These are phyloP conservation scores for Cynara cardunculus DNA, from an alignment of 129 eudicot species.

Conservation along the genomic window DNA sequence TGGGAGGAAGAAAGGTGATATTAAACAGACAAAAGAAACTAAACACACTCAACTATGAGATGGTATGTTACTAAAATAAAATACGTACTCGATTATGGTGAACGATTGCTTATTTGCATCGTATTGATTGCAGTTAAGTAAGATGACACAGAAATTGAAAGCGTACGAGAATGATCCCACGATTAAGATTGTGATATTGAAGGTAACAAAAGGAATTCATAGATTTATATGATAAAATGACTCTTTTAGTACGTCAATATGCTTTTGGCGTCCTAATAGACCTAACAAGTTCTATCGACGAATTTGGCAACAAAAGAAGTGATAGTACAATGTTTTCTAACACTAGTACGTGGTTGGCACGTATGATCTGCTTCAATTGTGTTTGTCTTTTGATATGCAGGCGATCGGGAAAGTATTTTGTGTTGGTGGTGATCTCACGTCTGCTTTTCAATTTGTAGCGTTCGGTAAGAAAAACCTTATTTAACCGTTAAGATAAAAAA, in stretches of 20 bases:
- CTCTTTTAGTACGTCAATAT: background rate
- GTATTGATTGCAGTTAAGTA: slow-evolving; percentile 24
- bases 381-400: slow-evolving; percentile 17
- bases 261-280: background rate
- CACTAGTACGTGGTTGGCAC: background rate
- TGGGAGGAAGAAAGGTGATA: slow-evolving; percentile 35
- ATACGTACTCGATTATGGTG: background rate
- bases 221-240: background rate
- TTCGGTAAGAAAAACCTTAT: slow-evolving; percentile 19
- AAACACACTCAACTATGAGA: slow-evolving; percentile 41
- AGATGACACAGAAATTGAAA: slow-evolving; percentile 24
- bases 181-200: slow-evolving; percentile 38
- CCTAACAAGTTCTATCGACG: background rate
- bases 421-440: slow-evolving; percentile 50
- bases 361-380: background rate
- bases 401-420: slow-evolving; percentile 50
- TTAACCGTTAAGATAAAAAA: background rate
- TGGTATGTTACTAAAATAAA: slow-evolving; percentile 22
- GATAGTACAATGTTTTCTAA: background rate
- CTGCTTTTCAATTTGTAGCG: slow-evolving; percentile 21
- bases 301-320: background rate
- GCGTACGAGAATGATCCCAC: slow-evolving; percentile 40
- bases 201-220: slow-evolving; percentile 16
- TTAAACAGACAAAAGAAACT: slow-evolving; percentile 44
- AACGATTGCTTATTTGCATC: background rate